Evolutionary conservation across 2,329 filamentous ascomycete genomes (phyloP).

Genomic region (Hansfordia pulvinata): DNA sequence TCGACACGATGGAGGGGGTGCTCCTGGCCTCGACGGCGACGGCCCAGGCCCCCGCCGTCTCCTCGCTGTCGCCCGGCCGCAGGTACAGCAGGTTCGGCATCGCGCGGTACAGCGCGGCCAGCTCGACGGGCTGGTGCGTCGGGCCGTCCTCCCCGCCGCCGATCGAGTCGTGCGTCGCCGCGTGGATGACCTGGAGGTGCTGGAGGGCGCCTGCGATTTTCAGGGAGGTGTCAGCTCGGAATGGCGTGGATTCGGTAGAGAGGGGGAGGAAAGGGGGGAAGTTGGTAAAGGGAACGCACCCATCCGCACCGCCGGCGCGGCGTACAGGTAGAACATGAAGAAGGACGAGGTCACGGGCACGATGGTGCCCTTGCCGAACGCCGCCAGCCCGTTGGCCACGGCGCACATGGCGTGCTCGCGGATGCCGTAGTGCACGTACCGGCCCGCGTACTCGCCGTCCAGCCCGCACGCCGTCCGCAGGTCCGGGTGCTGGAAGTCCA

Average conservation of each 20-base stretch:
- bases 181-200: slow-evolving; percentile 40
- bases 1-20: slow-evolving; percentile 27
- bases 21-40: slow-evolving; percentile 24
- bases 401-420: slow-evolving; percentile 48
- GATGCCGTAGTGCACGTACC: slow-evolving; percentile 46
- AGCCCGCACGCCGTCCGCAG: slow-evolving; percentile 9
- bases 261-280: too few relatives aligned
- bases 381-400: slow-evolving; percentile 44
- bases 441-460: slow-evolving; percentile 27
- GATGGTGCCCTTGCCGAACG: slow-evolving; percentile 38
- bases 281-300: too few relatives aligned
- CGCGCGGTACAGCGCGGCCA: slow-evolving; percentile 41
- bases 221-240: too few relatives aligned
- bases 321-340: slow-evolving; percentile 51
- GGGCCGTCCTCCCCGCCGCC: slow-evolving; percentile 47
- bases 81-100: slow-evolving; percentile 52
- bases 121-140: slow-evolving; percentile 47
- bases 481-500: slow-evolving; percentile 30
- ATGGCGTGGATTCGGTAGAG: too few relatives aligned
- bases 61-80: slow-evolving; percentile 43
- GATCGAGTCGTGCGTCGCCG: slow-evolving; percentile 48
- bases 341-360: slow-evolving; percentile 44
- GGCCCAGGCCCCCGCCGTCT: slow-evolving; percentile 40
- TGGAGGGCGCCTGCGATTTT: too few relatives aligned
- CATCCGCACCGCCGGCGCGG: slow-evolving; percentile 46